Base-by-base conservation (phyloP, 139 green algal genomes). In the Zygnema cylindricum region DNA sequence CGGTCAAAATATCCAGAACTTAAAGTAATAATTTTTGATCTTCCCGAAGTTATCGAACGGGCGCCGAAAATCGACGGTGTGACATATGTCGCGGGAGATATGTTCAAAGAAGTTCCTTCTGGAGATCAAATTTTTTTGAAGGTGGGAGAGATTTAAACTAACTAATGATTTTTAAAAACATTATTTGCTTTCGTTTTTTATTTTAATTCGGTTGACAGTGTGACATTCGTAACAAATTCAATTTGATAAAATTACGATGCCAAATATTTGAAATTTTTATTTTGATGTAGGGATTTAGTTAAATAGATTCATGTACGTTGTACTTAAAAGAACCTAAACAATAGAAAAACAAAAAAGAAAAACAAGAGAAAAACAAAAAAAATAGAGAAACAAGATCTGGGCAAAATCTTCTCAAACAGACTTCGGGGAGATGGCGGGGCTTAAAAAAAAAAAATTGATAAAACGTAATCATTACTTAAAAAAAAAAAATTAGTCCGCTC, bases 111-210 rank as follows among this genome's bases (percentile, higher is more conserved):
- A 11, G 38, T 79, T 3, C 71, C 71, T 43, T 7, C 7, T 41
- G 71, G 36, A 7, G 71, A 79, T 16, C 7, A 40, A 11, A 79
- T 79, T 16, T 79, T 79, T 16, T 40, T 79, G 71, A 79, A 79
- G 71, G 71, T 79, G 38, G 21, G 71, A 79, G 71, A 11, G 36
- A 41, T 43, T 25, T n/a, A n/a, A n/a, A n/a, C n/a, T n/a, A n/a
- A n/a, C n/a, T n/a, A n/a, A n/a, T n/a, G n/a, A n/a, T n/a, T n/a
- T n/a, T n/a, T n/a, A n/a, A n/a, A n/a, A n/a, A n/a, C n/a, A n/a
- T n/a, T n/a, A n/a, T n/a, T n/a, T n/a, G n/a, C n/a, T n/a, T n/a
- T n/a, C n/a, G n/a, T n/a, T n/a, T n/a, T n/a, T n/a, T n/a, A n/a
- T n/a, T n/a, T n/a, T n/a, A n/a, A n/a, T n/a, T n/a, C n/a, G n/a